Conservation (phyloP, 2,329 filamentous ascomycete species). For the Aspergillus sp. region DNA sequence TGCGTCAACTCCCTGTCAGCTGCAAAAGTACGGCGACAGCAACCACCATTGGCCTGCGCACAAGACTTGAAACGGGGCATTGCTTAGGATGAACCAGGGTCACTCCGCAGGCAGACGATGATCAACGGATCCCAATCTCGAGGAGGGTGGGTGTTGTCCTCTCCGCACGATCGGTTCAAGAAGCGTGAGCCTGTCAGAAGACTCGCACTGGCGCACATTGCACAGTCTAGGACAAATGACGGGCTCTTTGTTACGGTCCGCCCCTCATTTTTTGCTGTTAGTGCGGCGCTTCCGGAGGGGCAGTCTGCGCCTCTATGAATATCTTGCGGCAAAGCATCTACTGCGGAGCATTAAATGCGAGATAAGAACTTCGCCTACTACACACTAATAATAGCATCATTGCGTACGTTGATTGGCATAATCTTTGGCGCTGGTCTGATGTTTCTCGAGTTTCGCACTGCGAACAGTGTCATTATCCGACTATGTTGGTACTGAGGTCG, state of each 20-base stretch:
- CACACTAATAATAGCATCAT: not conserved
- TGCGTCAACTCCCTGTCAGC: not conserved
- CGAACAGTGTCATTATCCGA: not conserved
- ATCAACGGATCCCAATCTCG: slow-evolving; percentile 8
- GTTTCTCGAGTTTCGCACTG: too few species aligned
- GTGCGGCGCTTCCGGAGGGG: slow-evolving; percentile 13
- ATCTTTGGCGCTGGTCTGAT: not conserved
- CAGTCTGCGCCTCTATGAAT: not conserved
- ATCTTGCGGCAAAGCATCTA: not conserved
- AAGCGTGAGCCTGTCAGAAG: slow-evolving; percentile 21
- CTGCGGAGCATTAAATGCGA: not conserved
- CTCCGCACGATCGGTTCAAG: slow-evolving; percentile 5
- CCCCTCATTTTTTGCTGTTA: slow-evolving; percentile 10
- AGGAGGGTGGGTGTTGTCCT: slow-evolving; percentile 6
- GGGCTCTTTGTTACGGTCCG: not conserved
- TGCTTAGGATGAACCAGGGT: slow-evolving; percentile 11
- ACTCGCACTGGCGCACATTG: slow-evolving; percentile 13
- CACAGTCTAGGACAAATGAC: slow-evolving; percentile 2
- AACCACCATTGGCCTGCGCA: not conserved
- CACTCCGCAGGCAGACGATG: slow-evolving; percentile 8
- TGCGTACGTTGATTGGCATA: not conserved
- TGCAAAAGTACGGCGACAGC: not conserved
- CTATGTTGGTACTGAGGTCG: not conserved
- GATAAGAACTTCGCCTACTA: not conserved
- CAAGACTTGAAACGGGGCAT: slow-evolving; percentile 6